phyloP scores from a whole-genome alignment of 345 rosid genomes.

The Arabidopsis arenosa region DNA sequence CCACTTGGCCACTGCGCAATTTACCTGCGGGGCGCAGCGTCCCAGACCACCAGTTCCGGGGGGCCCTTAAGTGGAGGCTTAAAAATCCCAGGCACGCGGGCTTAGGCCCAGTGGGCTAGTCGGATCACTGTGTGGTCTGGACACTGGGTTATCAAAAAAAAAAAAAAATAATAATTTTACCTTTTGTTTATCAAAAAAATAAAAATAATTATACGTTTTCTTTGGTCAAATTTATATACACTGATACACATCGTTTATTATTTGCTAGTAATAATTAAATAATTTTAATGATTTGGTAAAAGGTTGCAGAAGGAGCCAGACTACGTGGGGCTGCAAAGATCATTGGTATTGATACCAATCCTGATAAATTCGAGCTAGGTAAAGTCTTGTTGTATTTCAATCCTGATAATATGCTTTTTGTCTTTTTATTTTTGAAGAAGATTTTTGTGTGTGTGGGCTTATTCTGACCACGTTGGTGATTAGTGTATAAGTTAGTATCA shows the following conservation, averaged over 20 bases:
- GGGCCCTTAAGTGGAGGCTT: too few species aligned
- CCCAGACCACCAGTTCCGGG: too few species aligned
- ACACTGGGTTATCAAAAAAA: too few species aligned
- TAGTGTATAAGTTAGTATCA: background rate
- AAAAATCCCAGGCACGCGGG: too few species aligned
- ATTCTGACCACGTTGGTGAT: background rate
- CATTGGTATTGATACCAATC: conserved; percentile 69
- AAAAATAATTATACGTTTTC: background rate
- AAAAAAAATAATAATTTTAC: too few species aligned
- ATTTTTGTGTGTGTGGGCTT: background rate
- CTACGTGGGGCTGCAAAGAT: conserved; percentile 63
- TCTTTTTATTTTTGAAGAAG: too few species aligned
- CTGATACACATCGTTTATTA: background rate
- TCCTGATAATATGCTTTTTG: background rate
- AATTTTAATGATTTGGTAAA: conserved; percentile 14
- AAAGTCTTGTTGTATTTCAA: background rate
- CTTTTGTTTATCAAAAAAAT: too few species aligned
- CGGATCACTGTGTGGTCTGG: too few species aligned
- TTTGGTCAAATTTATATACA: background rate
- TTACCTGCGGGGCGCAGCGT: too few species aligned
- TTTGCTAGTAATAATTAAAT: background rate
- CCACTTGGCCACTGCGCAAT: too few species aligned
- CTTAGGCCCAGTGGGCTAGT: too few species aligned
- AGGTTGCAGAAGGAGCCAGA: conserved; percentile 79
- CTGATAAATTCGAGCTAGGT: conserved; percentile 65